Conservation (phyloP, 768 basidiomycete genomes). For the Hericium alpestre region DNA sequence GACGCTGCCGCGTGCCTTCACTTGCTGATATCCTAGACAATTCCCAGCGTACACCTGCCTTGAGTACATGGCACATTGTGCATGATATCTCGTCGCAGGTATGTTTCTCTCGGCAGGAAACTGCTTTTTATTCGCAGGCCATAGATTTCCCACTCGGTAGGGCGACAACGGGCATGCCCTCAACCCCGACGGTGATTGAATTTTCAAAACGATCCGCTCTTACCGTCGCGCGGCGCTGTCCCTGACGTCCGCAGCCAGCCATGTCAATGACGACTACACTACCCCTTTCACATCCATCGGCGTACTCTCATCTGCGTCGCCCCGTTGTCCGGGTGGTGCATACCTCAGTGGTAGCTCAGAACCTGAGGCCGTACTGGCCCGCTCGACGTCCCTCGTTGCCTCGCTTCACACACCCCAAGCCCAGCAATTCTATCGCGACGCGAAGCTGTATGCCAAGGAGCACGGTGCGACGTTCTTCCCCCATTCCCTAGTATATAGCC, state of each 20-base stretch:
- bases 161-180: not conserved
- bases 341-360: slow-evolving; percentile 7
- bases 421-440: slow-evolving; percentile 1
- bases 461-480: not conserved
- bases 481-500: slow-evolving; percentile 10
- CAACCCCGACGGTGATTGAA: slow-evolving; percentile 3
- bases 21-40: slow-evolving; percentile 8
- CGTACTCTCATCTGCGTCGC: slow-evolving; percentile 3
- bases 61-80: slow-evolving; percentile 12
- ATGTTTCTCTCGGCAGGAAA: slow-evolving; percentile 2
- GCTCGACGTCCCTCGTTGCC: slow-evolving; percentile 10
- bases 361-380: slow-evolving; percentile 3
- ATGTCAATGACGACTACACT: not conserved
- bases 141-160: not conserved
- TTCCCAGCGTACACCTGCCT: slow-evolving; percentile 3
- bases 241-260: not conserved
- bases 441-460: slow-evolving; percentile 2
- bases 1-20: slow-evolving; percentile 9
- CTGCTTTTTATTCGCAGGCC: slow-evolving; percentile 3
- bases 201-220: slow-evolving; percentile 7
- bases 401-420: slow-evolving; percentile 5
- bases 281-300: slow-evolving; percentile 2
- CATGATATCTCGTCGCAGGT: slow-evolving; percentile 11
- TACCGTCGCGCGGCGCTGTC: slow-evolving; percentile 9
- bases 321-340: slow-evolving; percentile 8